A percentile compares a stretch with the other conserved stretches of the same genome.
Evolutionary conservation across 306 rosid genomes (phyloP).

Genomic region (Acacia crassicarpa): DNA sequence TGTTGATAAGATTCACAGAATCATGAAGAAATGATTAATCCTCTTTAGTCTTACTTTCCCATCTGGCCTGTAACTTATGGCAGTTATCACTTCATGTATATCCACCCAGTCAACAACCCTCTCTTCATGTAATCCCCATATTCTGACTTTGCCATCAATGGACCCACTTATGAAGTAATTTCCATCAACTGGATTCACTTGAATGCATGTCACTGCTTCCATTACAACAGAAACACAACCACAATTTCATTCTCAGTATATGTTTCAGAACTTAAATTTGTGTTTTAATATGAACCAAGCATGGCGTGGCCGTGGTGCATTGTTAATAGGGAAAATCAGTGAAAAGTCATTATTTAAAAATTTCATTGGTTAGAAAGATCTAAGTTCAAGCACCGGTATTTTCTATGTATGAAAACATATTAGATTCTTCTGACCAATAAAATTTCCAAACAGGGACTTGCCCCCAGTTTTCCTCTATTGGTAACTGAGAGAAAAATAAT

Average conservation of each 20-base stretch:
- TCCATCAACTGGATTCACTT: conserved; percentile 77
- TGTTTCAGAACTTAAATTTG: background rate
- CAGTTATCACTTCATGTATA: conserved; percentile 72
- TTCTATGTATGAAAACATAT: no score
- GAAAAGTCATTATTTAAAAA: no score
- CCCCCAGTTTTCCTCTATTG: background rate
- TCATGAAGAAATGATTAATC: conserved; percentile 8
- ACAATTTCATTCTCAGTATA: conserved; percentile 11
- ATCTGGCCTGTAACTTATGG: conserved; percentile 73
- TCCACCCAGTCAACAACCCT: conserved; percentile 94
- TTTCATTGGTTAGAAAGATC: no score
- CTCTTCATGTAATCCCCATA: conserved; percentile 74
- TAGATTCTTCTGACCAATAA: no score
- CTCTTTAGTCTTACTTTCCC: conserved; percentile 59
- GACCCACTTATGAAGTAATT: conserved; percentile 88
- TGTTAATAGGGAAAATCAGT: no score
- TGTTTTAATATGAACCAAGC: background rate
- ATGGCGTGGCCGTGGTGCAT: no score
- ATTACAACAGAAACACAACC: conserved; percentile 16
- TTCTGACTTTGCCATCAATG: conserved; percentile 84
- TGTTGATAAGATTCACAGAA: background rate
- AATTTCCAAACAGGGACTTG: no score
- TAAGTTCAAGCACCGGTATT: no score
- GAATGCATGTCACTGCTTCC: conserved; percentile 81
- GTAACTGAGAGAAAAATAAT: background rate